phyloP scores from a whole-genome alignment of 805 yeast species.

The Schwanniomyces sp. region DNA sequence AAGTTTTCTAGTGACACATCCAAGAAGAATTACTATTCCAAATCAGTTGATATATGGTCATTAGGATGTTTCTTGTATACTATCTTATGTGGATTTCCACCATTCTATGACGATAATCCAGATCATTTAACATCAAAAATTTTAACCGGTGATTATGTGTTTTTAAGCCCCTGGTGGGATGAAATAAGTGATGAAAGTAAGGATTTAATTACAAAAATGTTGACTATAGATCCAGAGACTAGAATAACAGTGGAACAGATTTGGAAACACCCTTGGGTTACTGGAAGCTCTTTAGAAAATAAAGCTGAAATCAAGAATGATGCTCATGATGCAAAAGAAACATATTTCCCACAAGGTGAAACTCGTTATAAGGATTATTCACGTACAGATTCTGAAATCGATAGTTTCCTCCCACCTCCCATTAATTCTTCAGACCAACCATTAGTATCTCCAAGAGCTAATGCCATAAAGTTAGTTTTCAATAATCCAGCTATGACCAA shows the following conservation, averaged over 20 bases:
- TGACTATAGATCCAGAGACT: constrained; percentile 67
- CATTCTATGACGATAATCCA: constrained; percentile 71
- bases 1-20: constrained; percentile 14
- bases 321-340: neutral
- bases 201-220: constrained; percentile 60
- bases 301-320: neutral
- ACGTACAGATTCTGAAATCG: constrained; percentile 3
- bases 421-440: constrained; percentile 6
- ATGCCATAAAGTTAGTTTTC: constrained; percentile 42
- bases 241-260: constrained; percentile 70
- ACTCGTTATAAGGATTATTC: neutral
- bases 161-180: constrained; percentile 86
- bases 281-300: constrained; percentile 3
- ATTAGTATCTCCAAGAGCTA: constrained; percentile 33
- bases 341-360: constrained; percentile 1
- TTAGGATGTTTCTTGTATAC: constrained; percentile 71
- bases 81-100: constrained; percentile 71
- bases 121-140: constrained; percentile 64
- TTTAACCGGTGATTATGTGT: constrained; percentile 69
- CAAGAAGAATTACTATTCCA: constrained; percentile 55
- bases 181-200: constrained; percentile 74
- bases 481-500: constrained; percentile 44
- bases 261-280: constrained; percentile 69
- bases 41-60: constrained; percentile 73
- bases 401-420: neutral